phyloP scores from a whole-genome alignment of 1,284 basidiomycete species.

The Athelia psychrophila region DNA sequence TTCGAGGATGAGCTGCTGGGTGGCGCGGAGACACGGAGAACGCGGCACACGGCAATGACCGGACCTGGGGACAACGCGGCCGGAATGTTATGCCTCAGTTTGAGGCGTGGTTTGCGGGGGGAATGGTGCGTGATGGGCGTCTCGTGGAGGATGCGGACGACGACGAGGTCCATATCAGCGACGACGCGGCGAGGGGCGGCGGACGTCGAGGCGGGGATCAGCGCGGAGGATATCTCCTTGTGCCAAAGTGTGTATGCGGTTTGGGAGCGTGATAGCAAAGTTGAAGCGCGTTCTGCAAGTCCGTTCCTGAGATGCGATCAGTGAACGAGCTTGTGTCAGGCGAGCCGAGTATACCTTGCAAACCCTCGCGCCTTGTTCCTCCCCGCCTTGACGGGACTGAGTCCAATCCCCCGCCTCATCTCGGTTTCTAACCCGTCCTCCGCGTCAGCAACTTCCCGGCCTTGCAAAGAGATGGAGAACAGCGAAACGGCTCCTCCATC shows the following conservation, averaged over 20 bases:
- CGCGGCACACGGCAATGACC: constrained; percentile 23
- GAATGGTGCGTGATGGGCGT: constrained; percentile 6
- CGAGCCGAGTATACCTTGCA: constrained; percentile 21
- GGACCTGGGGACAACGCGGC: constrained; percentile 12
- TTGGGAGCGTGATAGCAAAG: constrained; percentile 34
- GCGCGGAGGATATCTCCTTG: constrained; percentile 30
- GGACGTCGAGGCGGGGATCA: constrained; percentile 18
- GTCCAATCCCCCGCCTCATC: constrained; percentile 32
- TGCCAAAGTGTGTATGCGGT: constrained; percentile 49
- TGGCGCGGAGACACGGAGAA: constrained; percentile 7
- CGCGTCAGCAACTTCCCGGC: constrained; percentile 13
- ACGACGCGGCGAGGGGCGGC: constrained; percentile 16
- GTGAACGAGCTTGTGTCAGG: not conserved
- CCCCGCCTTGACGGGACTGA: constrained; percentile 43
- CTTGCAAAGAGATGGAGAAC: constrained; percentile 35
- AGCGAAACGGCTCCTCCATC: constrained; percentile 33
- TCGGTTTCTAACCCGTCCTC: not conserved
- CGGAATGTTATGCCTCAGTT: not conserved
- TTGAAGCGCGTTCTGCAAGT: constrained; percentile 43
- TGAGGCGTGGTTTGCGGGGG: not conserved
- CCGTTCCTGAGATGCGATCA: constrained; percentile 37
- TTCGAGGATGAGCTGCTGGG: too few species aligned
- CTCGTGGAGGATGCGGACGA: constrained; percentile 31
- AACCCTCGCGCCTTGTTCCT: constrained; percentile 30
- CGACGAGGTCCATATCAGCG: constrained; percentile 31